Base-by-base conservation (phyloP, 2,329 filamentous ascomycete species). In the Epichloe coenophiala region DNA sequence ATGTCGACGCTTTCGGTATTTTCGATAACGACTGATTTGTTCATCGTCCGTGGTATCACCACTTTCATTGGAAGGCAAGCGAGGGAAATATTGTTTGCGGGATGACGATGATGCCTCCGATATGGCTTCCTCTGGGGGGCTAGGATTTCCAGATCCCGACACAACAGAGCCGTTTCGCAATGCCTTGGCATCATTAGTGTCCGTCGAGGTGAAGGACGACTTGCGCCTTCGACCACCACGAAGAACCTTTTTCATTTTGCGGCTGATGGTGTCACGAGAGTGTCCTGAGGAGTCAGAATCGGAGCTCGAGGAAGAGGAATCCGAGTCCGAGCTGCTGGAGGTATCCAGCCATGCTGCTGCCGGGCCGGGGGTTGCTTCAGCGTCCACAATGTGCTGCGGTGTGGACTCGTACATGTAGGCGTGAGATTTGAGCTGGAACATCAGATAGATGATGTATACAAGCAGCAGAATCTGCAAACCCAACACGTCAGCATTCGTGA, bases 341-440 rank as follows among this genome's bases (percentile, higher is more conserved):
- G 81, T 81, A 56, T 93, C 86, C 60, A 95, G 77, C 68, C 91
- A 87, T 35, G 86, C 85, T 17, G 86, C 85, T 12, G 90, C 77
- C 1, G 93, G 83, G 56, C 90, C 90, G 21, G 90, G 90, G 90
- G 88, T 84, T 0, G 88, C 83, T 64, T 95, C 90, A 60, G 93
- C 88, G 58, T 96, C 90, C 55, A 96, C 93, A 53, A 94, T 85
- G 59, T 90, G 84, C 68, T 95, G 89, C 9, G 90, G 90, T 5
- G 87, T 95, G 57, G 88, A 93, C 66, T 89, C 86, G 59, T 95
- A 95, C 72, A 95, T 82, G 68, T 94, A 95, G 8, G 87, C 78
- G 63, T 95, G 89, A 1, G 88, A 93, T 68, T 94, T 94, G 54
- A 95, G 78, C 70, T 95, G 89, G 68, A 95, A 95, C 19, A 95